Base-by-base conservation (phyloP, 2,329 filamentous ascomycete species). In the Chalaropsis ovoidea region DNA sequence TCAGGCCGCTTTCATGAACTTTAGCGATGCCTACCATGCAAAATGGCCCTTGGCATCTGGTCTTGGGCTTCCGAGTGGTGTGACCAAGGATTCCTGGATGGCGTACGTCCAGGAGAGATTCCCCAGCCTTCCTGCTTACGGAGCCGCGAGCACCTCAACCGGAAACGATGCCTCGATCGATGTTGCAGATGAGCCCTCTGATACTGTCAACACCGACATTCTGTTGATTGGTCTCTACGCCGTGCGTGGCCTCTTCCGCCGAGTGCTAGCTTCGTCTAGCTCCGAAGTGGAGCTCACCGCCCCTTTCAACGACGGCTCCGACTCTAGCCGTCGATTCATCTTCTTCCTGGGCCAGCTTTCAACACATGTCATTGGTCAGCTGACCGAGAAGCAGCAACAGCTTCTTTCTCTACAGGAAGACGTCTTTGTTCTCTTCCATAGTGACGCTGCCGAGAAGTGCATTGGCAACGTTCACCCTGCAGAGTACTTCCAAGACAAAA, bases 21-120 rank as follows among this genome's bases (percentile, higher is more conserved):
- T 77, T 64, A 74, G 73, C 15, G 78, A 80, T 60, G 78, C 78
- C 7, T 80, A 75, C 64, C 64, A 69, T 43, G 64, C 65, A 19
- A 67, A 69, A 27, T 62, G 65, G 1, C 64, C 71, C 8, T 63
- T 63, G 45, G 56, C 22, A 39, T 66, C 42, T 39, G 68, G 15
- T 62, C 67, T 11, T 27, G 62, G n/a, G 54, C 54, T 62, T 61
- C 69, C 31, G 27, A 65, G 31, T 66, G 69, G 63, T 67, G 70
- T 70, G 2, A 68, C 15, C 45, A 68, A 11, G 67, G 70, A 62
- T 69, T 66, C 69, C 11, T 75, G 73, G 74, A 24, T 71, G 0
- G 52, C 71, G 47, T 68, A 68, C 13, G 70, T 75, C 1, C 64
- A 64, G 1, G 67, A 67, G n/a, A 70, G 69, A 27, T 76, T 76